Evolutionary conservation across 768 basidiomycete species (phyloP).

Genomic region (Podaxis pistillaris): DNA sequence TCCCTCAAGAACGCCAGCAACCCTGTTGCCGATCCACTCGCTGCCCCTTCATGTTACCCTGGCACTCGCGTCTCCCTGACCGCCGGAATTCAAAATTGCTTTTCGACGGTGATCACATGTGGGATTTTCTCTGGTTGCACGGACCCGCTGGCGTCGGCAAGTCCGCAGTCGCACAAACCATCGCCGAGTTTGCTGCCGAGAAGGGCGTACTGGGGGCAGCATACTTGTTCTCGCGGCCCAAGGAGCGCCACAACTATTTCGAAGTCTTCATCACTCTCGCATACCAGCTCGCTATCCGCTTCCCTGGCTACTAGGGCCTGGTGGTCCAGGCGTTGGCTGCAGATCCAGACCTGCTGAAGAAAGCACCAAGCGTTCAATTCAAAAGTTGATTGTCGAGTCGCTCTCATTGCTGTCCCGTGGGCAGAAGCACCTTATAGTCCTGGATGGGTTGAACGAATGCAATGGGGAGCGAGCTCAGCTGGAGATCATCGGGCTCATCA

Average conservation of each 20-base stretch:
- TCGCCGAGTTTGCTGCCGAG: not conserved
- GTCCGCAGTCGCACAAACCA: not conserved
- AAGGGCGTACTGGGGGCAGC: not conserved
- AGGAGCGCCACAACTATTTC: not conserved
- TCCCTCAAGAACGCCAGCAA: no score
- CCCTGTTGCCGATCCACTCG: no score
- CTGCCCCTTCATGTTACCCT: not conserved
- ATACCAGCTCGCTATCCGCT: not conserved
- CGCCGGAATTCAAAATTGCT: not conserved
- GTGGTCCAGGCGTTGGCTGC: not conserved
- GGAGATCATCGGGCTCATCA: not conserved
- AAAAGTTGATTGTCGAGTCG: not conserved
- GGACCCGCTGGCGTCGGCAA: constrained; percentile 11
- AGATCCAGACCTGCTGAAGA: not conserved
- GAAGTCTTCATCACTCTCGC: not conserved
- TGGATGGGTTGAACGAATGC: not conserved
- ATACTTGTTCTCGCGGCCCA: not conserved
- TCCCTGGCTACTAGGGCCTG: not conserved
- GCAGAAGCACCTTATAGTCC: not conserved
- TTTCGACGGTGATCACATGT: not conserved
- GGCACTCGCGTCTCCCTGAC: not conserved
- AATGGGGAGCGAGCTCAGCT: not conserved
- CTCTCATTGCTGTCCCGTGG: not conserved
- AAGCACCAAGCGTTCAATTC: not conserved
- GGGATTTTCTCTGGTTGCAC: constrained; percentile 8